A percentile compares a stretch with the other conserved stretches of the same genome.
phyloP scores from a whole-genome alignment of 1,284 basidiomycete species.

The Ustilago loliicola region DNA sequence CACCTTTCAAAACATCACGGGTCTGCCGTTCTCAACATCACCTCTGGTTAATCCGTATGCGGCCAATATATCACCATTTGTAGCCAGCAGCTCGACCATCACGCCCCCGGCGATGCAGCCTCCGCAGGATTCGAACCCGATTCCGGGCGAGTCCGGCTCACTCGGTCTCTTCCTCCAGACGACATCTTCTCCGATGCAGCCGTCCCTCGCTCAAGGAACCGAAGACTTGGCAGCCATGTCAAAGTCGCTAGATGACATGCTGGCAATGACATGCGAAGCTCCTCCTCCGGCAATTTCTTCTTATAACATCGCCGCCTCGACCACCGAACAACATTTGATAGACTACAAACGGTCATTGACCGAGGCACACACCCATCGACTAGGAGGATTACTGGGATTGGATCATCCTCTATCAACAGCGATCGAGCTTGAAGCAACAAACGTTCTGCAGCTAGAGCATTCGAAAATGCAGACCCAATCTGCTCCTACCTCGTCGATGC shows the following conservation, averaged over 20 bases:
- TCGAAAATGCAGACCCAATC: background rate
- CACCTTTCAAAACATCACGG: background rate
- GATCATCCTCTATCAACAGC: background rate
- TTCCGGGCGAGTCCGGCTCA: background rate
- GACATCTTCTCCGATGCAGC: background rate
- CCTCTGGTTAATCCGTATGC: no score
- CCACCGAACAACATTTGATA: slow-evolving; percentile 8
- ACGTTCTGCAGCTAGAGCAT: background rate
- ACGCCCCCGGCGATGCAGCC: background rate
- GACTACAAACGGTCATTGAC: slow-evolving; percentile 12
- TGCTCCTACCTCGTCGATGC: background rate
- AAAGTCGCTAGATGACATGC: background rate
- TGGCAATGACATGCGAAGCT: background rate
- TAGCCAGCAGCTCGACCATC: background rate
- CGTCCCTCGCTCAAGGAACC: background rate
- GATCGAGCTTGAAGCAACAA: background rate
- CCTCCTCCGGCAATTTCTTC: background rate
- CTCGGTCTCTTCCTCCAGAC: background rate
- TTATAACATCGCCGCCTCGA: background rate
- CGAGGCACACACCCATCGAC: slow-evolving; percentile 9
- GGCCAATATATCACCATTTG: background rate
- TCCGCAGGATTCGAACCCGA: background rate
- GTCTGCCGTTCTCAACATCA: background rate
- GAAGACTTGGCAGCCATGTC: background rate
- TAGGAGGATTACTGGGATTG: slow-evolving; percentile 11